Percentiles rank a stretch among this genome's conserved stretches.
phyloP scores from a whole-genome alignment of 2,329 filamentous ascomycete genomes.

The Delphinella strobiligena region DNA sequence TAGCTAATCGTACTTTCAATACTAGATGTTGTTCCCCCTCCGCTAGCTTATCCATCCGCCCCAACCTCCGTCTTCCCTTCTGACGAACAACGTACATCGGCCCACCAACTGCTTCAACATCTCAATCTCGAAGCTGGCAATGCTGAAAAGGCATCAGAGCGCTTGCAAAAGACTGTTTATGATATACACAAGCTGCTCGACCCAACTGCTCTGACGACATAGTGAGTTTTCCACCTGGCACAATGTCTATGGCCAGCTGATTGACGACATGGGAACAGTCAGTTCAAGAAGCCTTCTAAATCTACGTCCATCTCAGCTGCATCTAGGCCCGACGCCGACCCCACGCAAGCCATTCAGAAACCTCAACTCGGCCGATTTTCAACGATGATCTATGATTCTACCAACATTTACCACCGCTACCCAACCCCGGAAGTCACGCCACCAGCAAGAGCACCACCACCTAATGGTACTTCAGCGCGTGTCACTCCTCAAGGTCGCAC shows the following conservation, averaged over 20 bases:
- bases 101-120: slow-evolving; percentile 46
- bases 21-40: slow-evolving; percentile 34
- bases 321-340: slow-evolving; percentile 1
- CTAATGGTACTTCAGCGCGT: too few species aligned
- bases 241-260: slow-evolving; percentile 7
- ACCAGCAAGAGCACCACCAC: too few species aligned
- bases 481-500: too few species aligned
- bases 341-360: slow-evolving; percentile 3
- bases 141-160: slow-evolving; percentile 47
- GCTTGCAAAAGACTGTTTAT: slow-evolving; percentile 58
- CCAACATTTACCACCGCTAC: too few species aligned
- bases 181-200: slow-evolving; percentile 65
- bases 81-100: slow-evolving; percentile 35
- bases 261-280: neutral
- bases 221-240: slow-evolving; percentile 33
- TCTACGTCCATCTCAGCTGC: neutral
- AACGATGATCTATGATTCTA: slow-evolving; percentile 41
- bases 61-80: slow-evolving; percentile 24
- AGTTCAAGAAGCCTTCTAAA: slow-evolving; percentile 7
- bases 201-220: slow-evolving; percentile 57
- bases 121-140: slow-evolving; percentile 59
- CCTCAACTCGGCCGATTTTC: slow-evolving; percentile 39
- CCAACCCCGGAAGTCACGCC: too few species aligned
- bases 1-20: slow-evolving; percentile 11
- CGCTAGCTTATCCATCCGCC: slow-evolving; percentile 28